These are phyloP conservation scores for Aspergillus sp. DNA, from an alignment of 2,329 filamentous ascomycete species.

Conservation along the genomic window DNA sequence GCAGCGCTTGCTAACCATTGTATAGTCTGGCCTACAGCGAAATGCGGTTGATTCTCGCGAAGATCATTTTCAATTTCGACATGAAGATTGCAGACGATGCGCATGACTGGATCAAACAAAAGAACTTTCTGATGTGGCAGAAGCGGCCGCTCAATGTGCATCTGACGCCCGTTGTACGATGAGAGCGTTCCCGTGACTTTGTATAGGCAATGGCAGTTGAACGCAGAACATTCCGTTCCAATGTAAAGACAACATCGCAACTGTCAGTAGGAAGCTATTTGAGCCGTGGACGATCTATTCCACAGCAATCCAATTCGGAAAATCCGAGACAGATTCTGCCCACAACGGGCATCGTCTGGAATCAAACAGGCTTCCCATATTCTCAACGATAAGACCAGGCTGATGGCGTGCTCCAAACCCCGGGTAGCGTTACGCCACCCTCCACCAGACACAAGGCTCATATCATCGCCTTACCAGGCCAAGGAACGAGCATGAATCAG, in stretches of 20 bases:
- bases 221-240: too few relatives aligned
- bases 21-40: constrained; percentile 50
- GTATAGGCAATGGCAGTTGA: not conserved
- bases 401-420: not conserved
- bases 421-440: not conserved
- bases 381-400: too few relatives aligned
- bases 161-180: constrained; percentile 26
- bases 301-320: too few relatives aligned
- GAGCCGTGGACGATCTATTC: too few relatives aligned
- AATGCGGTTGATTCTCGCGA: constrained; percentile 50
- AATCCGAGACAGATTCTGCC: too few relatives aligned
- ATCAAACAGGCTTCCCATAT: too few relatives aligned
- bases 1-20: too few relatives aligned
- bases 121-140: constrained; percentile 41
- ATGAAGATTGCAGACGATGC: constrained; percentile 39
- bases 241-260: too few relatives aligned
- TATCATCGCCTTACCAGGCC: not conserved
- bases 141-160: constrained; percentile 38
- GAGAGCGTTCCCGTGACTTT: not conserved
- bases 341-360: too few relatives aligned
- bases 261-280: too few relatives aligned
- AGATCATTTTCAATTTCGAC: constrained; percentile 52
- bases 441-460: not conserved
- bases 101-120: constrained; percentile 40
- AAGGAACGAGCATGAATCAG: not conserved